These are phyloP conservation scores for Royoungia palumana DNA, from an alignment of 768 basidiomycete genomes.

Conservation along the genomic window DNA sequence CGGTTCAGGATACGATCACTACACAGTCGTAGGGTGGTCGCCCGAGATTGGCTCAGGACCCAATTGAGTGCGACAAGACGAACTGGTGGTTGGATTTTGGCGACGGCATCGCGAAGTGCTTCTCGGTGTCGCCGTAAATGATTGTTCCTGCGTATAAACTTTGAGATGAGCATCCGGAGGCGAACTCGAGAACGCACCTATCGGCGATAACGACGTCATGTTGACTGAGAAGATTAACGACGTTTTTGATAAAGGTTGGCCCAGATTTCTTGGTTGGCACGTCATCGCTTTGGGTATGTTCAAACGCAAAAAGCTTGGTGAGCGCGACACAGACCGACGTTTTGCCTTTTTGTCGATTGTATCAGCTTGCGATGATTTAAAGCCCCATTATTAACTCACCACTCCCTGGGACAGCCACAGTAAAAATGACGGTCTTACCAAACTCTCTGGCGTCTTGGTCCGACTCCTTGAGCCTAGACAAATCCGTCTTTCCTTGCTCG, in stretches of 20 bases:
- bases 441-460: conserved; percentile 28
- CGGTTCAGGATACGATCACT: conserved; percentile 68
- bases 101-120: conserved; percentile 56
- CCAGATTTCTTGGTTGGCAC: conserved; percentile 73
- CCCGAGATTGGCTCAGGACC: conserved; percentile 52
- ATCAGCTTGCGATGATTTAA: neutral
- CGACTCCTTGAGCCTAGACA: conserved; percentile 27
- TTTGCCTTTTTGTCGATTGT: conserved; percentile 57
- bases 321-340: conserved; percentile 82
- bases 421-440: conserved; percentile 81
- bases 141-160: conserved; percentile 66
- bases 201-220: conserved; percentile 89
- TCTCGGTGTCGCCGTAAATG: conserved; percentile 79
- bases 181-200: conserved; percentile 51
- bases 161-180: neutral
- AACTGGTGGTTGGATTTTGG: conserved; percentile 47
- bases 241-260: conserved; percentile 68
- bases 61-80: conserved; percentile 83
- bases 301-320: conserved; percentile 75
- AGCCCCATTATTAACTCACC: conserved; percentile 47
- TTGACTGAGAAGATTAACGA: conserved; percentile 53
- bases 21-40: conserved; percentile 72
- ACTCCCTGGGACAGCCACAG: conserved; percentile 89
- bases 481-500: conserved; percentile 40
- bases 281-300: conserved; percentile 93